These are phyloP conservation scores for Symbiotaphrina buchneri DNA, from an alignment of 495 filamentous ascomycete genomes.

Conservation along the genomic window DNA sequence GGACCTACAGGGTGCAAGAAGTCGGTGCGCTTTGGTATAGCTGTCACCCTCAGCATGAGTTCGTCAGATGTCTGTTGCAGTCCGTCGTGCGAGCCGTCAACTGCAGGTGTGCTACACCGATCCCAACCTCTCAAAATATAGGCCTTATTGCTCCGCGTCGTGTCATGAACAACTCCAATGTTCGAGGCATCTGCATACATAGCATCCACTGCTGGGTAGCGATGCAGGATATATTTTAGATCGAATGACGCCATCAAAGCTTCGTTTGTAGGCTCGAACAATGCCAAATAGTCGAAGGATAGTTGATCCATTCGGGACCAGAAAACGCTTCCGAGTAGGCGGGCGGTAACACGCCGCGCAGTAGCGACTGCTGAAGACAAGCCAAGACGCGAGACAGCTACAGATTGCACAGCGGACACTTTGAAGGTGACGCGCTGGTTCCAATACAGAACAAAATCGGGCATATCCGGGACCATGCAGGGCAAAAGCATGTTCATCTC, in stretches of 20 bases:
- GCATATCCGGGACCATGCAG: slow-evolving; percentile 10
- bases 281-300: slow-evolving; percentile 12
- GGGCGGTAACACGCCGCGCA: slow-evolving; percentile 6
- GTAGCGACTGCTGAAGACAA: background rate
- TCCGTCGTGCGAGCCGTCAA: background rate
- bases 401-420: background rate
- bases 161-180: slow-evolving; percentile 3
- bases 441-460: slow-evolving; percentile 20
- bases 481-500: slow-evolving; percentile 15
- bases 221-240: no score
- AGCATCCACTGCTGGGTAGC: no score
- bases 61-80: background rate
- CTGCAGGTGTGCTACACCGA: background rate
- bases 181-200: background rate
- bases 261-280: slow-evolving; percentile 11
- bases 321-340: slow-evolving; percentile 15
- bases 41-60: background rate
- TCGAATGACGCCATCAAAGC: no score
- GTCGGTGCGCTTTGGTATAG: slow-evolving; percentile 3
- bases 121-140: slow-evolving; percentile 5
- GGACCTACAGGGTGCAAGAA: slow-evolving; percentile 2
- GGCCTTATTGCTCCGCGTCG: background rate
- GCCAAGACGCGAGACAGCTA: background rate
- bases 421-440: slow-evolving; percentile 12
- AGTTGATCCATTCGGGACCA: slow-evolving; percentile 8